Evolutionary conservation across 768 basidiomycete genomes (phyloP), one percentile per base, ranked within the genome.

Genomic region (Lepiota venenata): DNA sequence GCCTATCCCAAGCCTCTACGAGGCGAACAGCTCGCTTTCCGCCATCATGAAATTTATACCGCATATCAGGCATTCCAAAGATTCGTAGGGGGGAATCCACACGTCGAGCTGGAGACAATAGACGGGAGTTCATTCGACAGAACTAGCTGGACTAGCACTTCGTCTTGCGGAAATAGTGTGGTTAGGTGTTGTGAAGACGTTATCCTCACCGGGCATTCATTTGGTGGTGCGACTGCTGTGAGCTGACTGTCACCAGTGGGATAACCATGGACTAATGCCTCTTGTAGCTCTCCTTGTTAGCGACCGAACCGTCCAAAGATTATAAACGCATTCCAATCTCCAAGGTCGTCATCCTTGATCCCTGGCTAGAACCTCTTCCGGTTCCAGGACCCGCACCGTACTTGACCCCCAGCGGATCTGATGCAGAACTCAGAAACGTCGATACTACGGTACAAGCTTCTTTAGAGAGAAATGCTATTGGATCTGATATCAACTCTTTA

Each of bases 341-440:
- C 5, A 78, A 80, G 44, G 81, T 78, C 8, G 63, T 93, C 18
- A 73, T 87, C 18, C 76, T 91, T 15, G 92, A 94, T 68, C 92
- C 92, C 16, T 93, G 92, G 91, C 69, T 93, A 7, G 89, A 93
- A 52, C 88, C 91, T 15, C 62, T 91, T 20, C 77, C 84, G 6
- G 65, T 74, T 37, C 87, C 82, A 27, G 84, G 82, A 3, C 84
- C 77, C 10, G 56, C 64, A 18, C 76, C 77, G 8, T 32, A 55
- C 67, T 18, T 43, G 55, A 25, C 50, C n/a, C 42, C 22, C 46
- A 36, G 27, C 8, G 18, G 20, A 4, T 45, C 55, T 16, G 4
- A 50, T 20, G 35, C 39, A 47, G 20, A 45, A 6, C 18, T 41
- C 25, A 20, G 27, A 21, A 50, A 3, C 9, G 36, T 16, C 40